Percentiles rank a stretch among this genome's conserved stretches.
Conservation (phyloP, 306 rosid genomes). For the Ormosia semicastrata region DNA sequence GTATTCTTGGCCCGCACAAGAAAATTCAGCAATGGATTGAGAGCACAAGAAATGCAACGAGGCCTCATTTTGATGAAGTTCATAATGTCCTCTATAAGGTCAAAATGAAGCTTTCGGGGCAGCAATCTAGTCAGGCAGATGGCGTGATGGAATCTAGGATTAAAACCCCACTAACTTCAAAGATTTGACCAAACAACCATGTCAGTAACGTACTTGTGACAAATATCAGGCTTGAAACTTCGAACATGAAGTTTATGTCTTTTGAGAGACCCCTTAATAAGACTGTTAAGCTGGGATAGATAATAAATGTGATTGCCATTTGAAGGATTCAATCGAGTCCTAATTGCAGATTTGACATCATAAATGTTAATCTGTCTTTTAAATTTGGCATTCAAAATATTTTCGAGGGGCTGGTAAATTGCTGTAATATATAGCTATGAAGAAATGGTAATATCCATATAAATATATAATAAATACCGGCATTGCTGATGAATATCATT, state of each 20-base stretch:
- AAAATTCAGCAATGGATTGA: slow-evolving; percentile 83
- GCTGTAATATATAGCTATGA: not conserved
- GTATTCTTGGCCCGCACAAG: slow-evolving; percentile 76
- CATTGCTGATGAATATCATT: not conserved
- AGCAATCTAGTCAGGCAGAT: slow-evolving; percentile 29
- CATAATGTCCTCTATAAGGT: slow-evolving; percentile 52
- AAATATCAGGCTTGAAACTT: slow-evolving; percentile 16
- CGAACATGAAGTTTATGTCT: slow-evolving; percentile 5
- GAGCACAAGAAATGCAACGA: slow-evolving; percentile 69
- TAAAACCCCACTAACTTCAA: slow-evolving; percentile 45
- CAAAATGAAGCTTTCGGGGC: slow-evolving; percentile 46
- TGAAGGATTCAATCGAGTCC: slow-evolving; percentile 15
- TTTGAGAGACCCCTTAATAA: not conserved
- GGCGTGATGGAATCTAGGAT: slow-evolving; percentile 24
- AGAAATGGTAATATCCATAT: not conserved
- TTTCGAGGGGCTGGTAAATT: not conserved
- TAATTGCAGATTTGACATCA: not conserved
- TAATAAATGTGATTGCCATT: slow-evolving; percentile 3
- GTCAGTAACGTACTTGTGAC: not conserved
- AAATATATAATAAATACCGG: not conserved
- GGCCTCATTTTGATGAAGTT: slow-evolving; percentile 81
- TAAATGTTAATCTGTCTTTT: not conserved
- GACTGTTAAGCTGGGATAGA: not conserved
- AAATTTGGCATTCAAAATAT: not conserved
- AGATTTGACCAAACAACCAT: slow-evolving; percentile 45